Percentiles rank a stretch among this genome's conserved stretches.
These are phyloP conservation scores for Aspergillus affinis DNA, from an alignment of 495 filamentous ascomycete species.

Conservation along the genomic window DNA sequence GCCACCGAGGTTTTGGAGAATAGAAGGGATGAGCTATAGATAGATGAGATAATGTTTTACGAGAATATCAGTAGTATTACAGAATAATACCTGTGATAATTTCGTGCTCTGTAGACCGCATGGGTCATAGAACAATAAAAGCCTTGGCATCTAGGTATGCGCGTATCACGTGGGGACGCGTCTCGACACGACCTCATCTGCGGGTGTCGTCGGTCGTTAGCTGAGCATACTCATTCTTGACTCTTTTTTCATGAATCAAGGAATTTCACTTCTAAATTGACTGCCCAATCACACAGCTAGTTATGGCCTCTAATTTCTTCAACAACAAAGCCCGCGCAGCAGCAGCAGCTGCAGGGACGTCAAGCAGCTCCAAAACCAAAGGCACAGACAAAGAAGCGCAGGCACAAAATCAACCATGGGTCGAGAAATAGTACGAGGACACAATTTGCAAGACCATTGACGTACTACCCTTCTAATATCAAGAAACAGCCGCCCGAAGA, in stretches of 20 bases:
- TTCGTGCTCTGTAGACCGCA: background rate
- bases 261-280: background rate
- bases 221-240: background rate
- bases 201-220: constrained; percentile 15
- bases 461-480: constrained; percentile 6
- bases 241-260: background rate
- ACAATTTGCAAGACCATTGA: background rate
- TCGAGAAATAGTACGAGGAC: constrained; percentile 92
- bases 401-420: constrained; percentile 82
- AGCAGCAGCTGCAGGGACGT: constrained; percentile 56
- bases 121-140: constrained; percentile 12
- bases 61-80: background rate
- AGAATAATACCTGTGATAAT: background rate
- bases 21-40: constrained; percentile 56
- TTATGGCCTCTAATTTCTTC: constrained; percentile 77
- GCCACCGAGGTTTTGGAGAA: constrained; percentile 41
- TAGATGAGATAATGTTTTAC: constrained; percentile 12
- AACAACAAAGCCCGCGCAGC: constrained; percentile 90
- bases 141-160: constrained; percentile 19
- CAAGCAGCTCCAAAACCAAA: constrained; percentile 47
- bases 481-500: constrained; percentile 77
- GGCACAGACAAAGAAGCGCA: constrained; percentile 64
- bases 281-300: background rate
- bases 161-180: constrained; percentile 47
- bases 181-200: constrained; percentile 22